Conservation (phyloP, 192 early-diverging fungal species). For the Haplosporangium gracile region DNA sequence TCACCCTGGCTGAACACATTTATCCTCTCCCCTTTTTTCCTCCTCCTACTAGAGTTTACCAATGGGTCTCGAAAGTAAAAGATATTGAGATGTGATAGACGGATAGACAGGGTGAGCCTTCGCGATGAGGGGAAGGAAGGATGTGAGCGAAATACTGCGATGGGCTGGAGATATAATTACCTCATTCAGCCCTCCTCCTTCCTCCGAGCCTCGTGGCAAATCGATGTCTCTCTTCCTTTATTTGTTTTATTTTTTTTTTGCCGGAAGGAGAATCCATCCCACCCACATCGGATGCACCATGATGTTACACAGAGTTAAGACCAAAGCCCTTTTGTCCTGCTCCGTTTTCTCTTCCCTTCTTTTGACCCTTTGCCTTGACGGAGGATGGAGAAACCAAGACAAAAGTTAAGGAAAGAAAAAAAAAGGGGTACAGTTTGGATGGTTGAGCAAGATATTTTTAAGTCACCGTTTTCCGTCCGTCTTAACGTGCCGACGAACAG, state of each 20-base stretch:
- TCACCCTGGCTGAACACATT: background rate
- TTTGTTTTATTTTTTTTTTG: background rate
- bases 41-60: background rate
- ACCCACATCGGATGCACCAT: background rate
- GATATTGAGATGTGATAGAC: background rate
- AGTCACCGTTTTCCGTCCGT: background rate
- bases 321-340: background rate
- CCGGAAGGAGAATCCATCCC: background rate
- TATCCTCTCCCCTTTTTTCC: background rate
- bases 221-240: background rate
- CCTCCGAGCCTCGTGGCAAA: background rate
- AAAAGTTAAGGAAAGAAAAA: background rate
- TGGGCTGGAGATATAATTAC: background rate
- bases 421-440: background rate
- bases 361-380: background rate
- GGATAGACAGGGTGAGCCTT: background rate
- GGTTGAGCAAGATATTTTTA: background rate
- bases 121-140: background rate
- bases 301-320: conserved; percentile 1
- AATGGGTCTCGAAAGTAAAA: background rate
- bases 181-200: background rate
- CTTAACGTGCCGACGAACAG: background rate
- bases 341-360: background rate
- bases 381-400: no score
- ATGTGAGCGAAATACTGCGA: background rate